Evolutionary conservation across 2,329 filamentous ascomycete genomes (phyloP).

Genomic region (Alternaria conjuncta): DNA sequence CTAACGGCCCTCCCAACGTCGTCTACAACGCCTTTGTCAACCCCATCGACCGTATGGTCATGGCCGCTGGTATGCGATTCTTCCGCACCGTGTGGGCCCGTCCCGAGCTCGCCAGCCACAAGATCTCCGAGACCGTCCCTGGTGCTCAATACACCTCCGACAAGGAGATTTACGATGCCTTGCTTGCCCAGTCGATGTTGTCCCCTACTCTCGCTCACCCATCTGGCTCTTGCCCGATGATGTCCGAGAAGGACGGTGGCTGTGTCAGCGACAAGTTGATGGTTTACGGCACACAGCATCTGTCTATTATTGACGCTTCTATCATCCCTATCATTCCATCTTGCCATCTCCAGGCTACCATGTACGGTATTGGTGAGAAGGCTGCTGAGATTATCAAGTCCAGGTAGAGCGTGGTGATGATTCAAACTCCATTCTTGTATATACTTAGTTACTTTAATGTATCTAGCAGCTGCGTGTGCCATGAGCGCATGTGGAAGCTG

Average conservation of each 20-base stretch:
- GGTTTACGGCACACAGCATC: slow-evolving; percentile 38
- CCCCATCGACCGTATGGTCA: slow-evolving; percentile 32
- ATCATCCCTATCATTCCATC: slow-evolving; percentile 42
- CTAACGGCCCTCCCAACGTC: slow-evolving; percentile 33
- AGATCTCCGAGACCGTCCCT: slow-evolving; percentile 31
- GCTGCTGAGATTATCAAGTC: slow-evolving; percentile 42
- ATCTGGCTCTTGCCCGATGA: slow-evolving; percentile 39
- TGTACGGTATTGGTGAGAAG: slow-evolving; percentile 45
- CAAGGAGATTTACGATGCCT: slow-evolving; percentile 26
- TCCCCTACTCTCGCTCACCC: slow-evolving; percentile 42
- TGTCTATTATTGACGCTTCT: slow-evolving; percentile 41
- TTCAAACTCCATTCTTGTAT: neutral
- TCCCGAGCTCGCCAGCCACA: slow-evolving; percentile 29
- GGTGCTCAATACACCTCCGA: slow-evolving; percentile 32
- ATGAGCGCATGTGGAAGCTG: neutral
- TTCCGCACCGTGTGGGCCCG: slow-evolving; percentile 42
- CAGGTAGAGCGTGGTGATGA: slow-evolving; percentile 7
- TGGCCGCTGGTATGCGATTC: slow-evolving; percentile 43
- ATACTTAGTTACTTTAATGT: slow-evolving; percentile 1
- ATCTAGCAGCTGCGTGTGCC: neutral
- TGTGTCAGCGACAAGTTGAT: slow-evolving; percentile 36
- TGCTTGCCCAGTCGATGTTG: slow-evolving; percentile 25
- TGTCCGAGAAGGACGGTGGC: slow-evolving; percentile 29
- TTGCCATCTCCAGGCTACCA: slow-evolving; percentile 38
- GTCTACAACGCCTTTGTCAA: slow-evolving; percentile 37